A percentile compares a stretch with the other conserved stretches of the same genome.
Evolutionary conservation across 805 yeast species (phyloP).

Genomic region (Lipomyces spencermartinsiae): DNA sequence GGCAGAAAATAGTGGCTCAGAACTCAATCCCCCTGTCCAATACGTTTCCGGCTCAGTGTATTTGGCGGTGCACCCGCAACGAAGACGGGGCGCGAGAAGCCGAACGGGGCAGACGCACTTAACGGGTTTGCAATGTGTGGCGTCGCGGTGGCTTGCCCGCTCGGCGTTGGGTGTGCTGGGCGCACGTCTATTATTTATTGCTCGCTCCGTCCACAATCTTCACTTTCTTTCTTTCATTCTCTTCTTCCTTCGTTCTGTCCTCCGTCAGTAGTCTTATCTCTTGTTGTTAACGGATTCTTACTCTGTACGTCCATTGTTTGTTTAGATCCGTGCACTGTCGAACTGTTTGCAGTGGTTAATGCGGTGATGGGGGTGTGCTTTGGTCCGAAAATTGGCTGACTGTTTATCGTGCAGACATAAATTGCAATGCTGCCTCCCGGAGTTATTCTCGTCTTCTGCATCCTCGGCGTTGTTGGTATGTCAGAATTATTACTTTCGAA

Average conservation of each 20-base stretch:
- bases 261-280: not conserved
- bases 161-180: not conserved
- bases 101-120: too few species aligned
- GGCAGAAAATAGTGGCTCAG: too few species aligned
- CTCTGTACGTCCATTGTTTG: not conserved
- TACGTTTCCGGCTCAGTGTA: too few species aligned
- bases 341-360: not conserved
- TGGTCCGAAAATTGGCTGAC: not conserved
- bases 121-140: not conserved
- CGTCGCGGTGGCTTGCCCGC: not conserved
- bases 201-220: constrained; percentile 4
- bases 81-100: too few species aligned
- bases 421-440: constrained; percentile 69
- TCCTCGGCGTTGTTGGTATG: constrained; percentile 49
- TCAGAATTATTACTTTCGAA: constrained; percentile 6
- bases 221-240: not conserved
- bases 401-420: not conserved
- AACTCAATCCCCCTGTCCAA: too few species aligned
- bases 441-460: constrained; percentile 69
- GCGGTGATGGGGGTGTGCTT: not conserved
- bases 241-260: constrained; percentile 1
- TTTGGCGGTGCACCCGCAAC: too few species aligned
- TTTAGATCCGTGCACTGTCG: not conserved
- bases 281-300: not conserved
- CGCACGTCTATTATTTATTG: constrained; percentile 10